Percentiles rank a stretch among this genome's conserved stretches.
Evolutionary conservation across 2,329 filamentous ascomycete species (phyloP).

Genomic region (Diaporthe vaccinii): DNA sequence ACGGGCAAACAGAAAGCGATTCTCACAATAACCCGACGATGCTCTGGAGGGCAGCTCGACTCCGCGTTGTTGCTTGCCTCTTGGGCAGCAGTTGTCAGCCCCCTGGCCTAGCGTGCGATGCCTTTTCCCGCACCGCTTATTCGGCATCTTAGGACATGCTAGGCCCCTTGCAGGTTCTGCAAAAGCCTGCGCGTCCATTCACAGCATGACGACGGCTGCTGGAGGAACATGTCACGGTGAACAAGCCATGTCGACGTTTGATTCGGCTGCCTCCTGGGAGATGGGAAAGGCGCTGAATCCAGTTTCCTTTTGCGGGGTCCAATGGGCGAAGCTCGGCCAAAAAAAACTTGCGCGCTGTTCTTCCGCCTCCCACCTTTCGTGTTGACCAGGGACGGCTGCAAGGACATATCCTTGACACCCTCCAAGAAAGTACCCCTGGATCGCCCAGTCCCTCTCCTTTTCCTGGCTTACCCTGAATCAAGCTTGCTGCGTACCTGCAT

Average conservation of each 20-base stretch:
- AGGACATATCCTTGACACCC: slow-evolving; percentile 26
- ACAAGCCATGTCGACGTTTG: slow-evolving; percentile 21
- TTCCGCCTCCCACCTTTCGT: slow-evolving; percentile 25
- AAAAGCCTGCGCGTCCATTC: slow-evolving; percentile 31
- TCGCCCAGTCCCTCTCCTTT: slow-evolving; percentile 22
- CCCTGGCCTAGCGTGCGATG: slow-evolving; percentile 14
- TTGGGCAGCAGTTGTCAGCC: not conserved
- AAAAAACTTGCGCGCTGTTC: not conserved
- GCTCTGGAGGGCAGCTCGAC: not conserved
- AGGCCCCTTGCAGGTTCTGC: slow-evolving; percentile 9
- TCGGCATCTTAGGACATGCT: slow-evolving; percentile 29
- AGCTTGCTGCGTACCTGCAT: slow-evolving; percentile 27
- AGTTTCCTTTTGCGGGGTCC: slow-evolving; percentile 16
- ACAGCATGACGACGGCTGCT: slow-evolving; percentile 22
- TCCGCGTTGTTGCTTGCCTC: not conserved
- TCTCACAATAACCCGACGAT: not conserved
- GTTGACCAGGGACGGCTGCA: slow-evolving; percentile 23
- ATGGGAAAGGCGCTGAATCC: slow-evolving; percentile 6
- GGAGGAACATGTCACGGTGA: not conserved
- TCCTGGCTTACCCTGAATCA: slow-evolving; percentile 28
- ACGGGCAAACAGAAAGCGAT: not conserved
- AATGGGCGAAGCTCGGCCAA: slow-evolving; percentile 19
- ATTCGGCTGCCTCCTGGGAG: slow-evolving; percentile 27
- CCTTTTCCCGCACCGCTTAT: slow-evolving; percentile 28
- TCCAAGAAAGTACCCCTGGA: slow-evolving; percentile 7